Conservation (phyloP, 164 flowering plant genomes). For the Echeveria elegans region DNA sequence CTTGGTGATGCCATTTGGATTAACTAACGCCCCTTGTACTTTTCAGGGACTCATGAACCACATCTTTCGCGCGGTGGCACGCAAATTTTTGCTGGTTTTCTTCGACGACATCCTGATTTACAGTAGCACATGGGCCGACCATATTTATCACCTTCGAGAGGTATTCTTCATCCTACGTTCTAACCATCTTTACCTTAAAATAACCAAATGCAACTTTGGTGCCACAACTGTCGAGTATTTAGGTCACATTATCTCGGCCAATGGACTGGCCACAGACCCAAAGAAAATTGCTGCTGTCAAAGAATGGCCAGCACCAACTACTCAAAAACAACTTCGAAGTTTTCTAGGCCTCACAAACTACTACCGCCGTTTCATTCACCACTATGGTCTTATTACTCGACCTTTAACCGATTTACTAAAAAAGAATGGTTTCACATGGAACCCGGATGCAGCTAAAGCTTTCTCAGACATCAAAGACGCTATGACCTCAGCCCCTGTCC, state of each 20-base stretch:
- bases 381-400: neutral
- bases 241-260: neutral
- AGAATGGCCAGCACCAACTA: conserved; percentile 1
- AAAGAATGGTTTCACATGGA: conserved; percentile 7
- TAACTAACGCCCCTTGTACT: no score
- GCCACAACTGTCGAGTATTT: neutral
- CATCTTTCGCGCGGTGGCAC: no score
- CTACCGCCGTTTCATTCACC: conserved; percentile 3
- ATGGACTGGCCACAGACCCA: neutral
- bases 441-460: neutral
- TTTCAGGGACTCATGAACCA: no score
- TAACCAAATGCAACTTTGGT: neutral
- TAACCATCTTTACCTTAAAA: no score
- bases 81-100: no score
- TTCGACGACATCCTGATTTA: no score
- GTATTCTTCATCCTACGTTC: neutral
- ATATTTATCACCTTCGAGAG: neutral
- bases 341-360: no score
- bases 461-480: neutral
- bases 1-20: no score
- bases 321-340: no score
- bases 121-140: neutral
- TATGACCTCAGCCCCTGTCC: conserved; percentile 4
- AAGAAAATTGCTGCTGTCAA: neutral
- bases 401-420: conserved; percentile 8